phyloP scores from a whole-genome alignment of 768 basidiomycete genomes.

The Hydnum rufescens region DNA sequence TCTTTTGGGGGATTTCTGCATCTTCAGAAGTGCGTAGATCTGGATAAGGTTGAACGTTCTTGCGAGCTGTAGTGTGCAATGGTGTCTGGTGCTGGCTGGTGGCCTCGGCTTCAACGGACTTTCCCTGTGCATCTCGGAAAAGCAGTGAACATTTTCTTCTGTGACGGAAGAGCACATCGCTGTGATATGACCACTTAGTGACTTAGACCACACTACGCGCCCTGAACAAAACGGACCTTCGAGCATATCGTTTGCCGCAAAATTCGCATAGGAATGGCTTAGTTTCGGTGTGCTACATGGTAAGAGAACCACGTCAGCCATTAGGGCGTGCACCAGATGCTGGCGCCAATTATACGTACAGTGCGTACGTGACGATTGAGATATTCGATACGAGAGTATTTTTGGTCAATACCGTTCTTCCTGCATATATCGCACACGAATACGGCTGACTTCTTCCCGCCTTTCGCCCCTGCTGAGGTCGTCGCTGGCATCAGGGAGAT shows the following conservation, averaged over 20 bases:
- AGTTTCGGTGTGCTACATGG: slow-evolving; percentile 18
- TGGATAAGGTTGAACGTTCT: too few species aligned
- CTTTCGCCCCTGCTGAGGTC: background rate
- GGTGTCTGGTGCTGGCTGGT: too few species aligned
- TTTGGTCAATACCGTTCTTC: slow-evolving; percentile 7
- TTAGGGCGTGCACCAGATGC: background rate
- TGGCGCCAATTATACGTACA: slow-evolving; percentile 13
- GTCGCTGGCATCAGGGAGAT: too few species aligned
- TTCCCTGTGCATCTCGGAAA: too few species aligned
- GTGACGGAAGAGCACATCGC: slow-evolving; percentile 21
- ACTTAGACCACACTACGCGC: background rate
- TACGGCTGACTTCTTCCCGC: background rate
- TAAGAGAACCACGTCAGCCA: background rate
- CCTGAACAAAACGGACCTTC: slow-evolving; percentile 14
- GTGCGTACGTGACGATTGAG: slow-evolving; percentile 20
- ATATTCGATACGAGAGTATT: slow-evolving; percentile 21
- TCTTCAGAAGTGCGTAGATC: too few species aligned
- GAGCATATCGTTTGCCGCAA: slow-evolving; percentile 20
- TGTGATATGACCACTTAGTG: slow-evolving; percentile 5
- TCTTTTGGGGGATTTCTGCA: too few species aligned
- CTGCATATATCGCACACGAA: background rate
- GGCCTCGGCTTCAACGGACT: too few species aligned
- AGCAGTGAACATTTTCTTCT: slow-evolving; percentile 18
- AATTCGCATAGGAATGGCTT: slow-evolving; percentile 20
- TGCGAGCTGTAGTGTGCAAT: too few species aligned